Base-by-base conservation (phyloP, 1,284 basidiomycete species). In the Tilletia setariae region DNA sequence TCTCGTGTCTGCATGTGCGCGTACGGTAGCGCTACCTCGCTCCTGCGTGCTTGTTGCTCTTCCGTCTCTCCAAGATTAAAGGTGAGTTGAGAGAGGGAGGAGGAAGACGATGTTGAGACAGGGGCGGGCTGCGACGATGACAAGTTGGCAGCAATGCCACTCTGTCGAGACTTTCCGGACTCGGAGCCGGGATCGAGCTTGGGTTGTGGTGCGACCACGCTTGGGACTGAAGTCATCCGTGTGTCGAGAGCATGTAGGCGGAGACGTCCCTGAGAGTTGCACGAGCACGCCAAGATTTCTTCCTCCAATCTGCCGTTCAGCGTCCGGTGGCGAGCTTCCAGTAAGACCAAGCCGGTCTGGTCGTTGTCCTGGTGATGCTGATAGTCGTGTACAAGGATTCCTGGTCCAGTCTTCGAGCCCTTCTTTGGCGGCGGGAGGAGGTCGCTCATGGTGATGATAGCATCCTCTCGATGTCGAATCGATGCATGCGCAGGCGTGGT, bases 11-110 rank as follows among this genome's bases (percentile, higher is more conserved):
- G 73, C 42, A 78, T 73, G 49, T 74, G 77, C 1, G 78, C 73
- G 56, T 73, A 79, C 11, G 78, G 78, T 9, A 79, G 62, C 0
- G 74, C 70, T 2, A 79, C 78, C 13, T 74, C 72, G 32, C 75
- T 76, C 16, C 78, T 66, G 15, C 76, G 59, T 23, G 64, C 64
- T 1, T 73, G 68, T 63, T 79, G 78, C 23, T 71, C 67, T 2
- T 25, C 42, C 0, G 76, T 79, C 43, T 79, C 78, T 32, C 43
- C 44, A 15, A 79, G 70, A 42, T 78, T 79, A 67, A 79, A 79
- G 1, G 76, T 70, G 23, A 79, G 69, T 9, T 11, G 35, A 11
- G 35, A 40, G 11, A 11, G 35, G 35, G 35, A 40, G 11, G 35
- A 40, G 35, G 46, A 6, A 7, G 15, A 68, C 46, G 19, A 25